Evolutionary conservation across 441 rosid genomes (phyloP), one percentile per base, ranked within the genome.

Genomic region (Populus trichocarpa): DNA sequence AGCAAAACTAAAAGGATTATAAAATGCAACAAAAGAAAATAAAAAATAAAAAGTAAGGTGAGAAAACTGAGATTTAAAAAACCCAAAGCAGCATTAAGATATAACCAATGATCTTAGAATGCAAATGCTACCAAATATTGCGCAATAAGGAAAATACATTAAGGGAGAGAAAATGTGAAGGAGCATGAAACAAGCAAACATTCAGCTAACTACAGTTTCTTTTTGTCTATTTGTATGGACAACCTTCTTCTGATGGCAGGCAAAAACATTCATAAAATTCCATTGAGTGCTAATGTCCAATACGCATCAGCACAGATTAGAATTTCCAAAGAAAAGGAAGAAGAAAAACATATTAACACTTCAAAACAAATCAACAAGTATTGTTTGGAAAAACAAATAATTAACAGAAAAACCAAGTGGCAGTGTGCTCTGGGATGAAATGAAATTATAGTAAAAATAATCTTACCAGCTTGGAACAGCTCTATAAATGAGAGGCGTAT

Each of bases 381-480:
- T 8, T 16, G 33, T 53, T 64, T 8, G 46, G 30, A 25, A 61
- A 16, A 73, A 14, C n/a, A n/a, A 76, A 61, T 1, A 53, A 8
- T 36, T 36, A 36, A 73, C 32, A 68, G 35, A 20, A 74, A 1
- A 9, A 64, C 8, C 74, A 59, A 42, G 75, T 50, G 59, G 25
- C 61, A 67, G 72, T 64, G 72, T 33, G n/a, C 26, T 67, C 73
- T 72, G 16, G 28, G 6, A 59, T 35, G 67, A 74, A 57, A 71
- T 50, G 40, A 70, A 65, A 65, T 69, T 28, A 46, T 50, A 73
- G 33, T 38, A 75, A 75, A 42, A 70, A 32, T 23, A 20, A 28
- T n/a, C 86, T 77, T 88, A 97, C 99, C 99, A 97, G 82, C 97
- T 95, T 10, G 99, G 99, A 82, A 97, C 97, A 76, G 99, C 99